Conservation (phyloP, 305 asterid species). For the Solanum hybrid region DNA sequence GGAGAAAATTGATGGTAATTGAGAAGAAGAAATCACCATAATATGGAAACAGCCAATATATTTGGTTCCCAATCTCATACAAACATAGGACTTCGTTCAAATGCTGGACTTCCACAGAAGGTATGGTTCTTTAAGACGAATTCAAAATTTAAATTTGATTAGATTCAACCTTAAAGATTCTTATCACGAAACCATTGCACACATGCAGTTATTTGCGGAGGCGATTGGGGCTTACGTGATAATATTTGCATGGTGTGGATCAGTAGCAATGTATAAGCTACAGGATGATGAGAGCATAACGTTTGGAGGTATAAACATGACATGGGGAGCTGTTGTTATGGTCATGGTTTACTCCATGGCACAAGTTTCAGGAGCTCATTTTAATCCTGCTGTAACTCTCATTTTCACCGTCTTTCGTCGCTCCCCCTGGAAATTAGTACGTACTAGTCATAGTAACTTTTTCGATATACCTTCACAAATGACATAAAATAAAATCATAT, state of each 20-base stretch:
- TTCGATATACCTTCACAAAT: neutral
- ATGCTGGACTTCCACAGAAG: neutral
- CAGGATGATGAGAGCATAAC: slow-evolving; percentile 33
- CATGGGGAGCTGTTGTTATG: slow-evolving; percentile 74
- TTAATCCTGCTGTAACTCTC: slow-evolving; percentile 74
- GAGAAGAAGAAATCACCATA: neutral
- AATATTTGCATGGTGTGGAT: slow-evolving; percentile 64
- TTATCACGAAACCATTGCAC: neutral
- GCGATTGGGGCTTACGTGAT: slow-evolving; percentile 56
- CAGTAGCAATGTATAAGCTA: slow-evolving; percentile 43
- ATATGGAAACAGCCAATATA: neutral
- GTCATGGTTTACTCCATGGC: slow-evolving; percentile 67
- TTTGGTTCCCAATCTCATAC: neutral
- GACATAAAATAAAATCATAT: neutral
- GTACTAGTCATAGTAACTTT: neutral
- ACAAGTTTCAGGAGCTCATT: slow-evolving; percentile 84
- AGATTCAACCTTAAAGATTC: neutral
- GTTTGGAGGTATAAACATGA: slow-evolving; percentile 49
- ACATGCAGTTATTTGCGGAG: slow-evolving; percentile 51
- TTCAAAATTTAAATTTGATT: neutral
- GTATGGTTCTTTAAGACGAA: neutral
- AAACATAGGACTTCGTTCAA: neutral
- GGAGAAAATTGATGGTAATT: neutral
- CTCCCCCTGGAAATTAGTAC: slow-evolving; percentile 60
- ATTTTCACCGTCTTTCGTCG: slow-evolving; percentile 42